Conservation (phyloP, 441 rosid genomes). For the Manihot esculenta region DNA sequence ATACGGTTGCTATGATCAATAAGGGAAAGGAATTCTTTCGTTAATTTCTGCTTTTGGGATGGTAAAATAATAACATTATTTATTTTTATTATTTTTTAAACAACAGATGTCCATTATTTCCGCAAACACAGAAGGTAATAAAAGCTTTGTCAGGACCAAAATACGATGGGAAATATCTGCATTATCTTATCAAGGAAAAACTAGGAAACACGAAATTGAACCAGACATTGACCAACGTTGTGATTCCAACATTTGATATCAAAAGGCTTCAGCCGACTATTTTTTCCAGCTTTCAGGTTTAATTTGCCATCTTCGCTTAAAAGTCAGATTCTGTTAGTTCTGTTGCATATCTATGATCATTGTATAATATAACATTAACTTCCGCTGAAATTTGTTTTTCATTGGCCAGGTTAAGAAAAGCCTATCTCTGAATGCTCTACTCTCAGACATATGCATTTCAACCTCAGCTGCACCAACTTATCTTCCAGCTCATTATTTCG, state of each 20-base stretch:
- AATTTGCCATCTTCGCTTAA: too few species aligned
- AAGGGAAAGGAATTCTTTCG: background rate
- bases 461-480: constrained; percentile 74
- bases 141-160: constrained; percentile 56
- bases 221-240: constrained; percentile 52
- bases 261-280: constrained; percentile 57
- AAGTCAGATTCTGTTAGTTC: too few species aligned
- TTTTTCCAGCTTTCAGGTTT: constrained; percentile 57
- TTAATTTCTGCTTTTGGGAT: background rate
- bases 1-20: too few species aligned
- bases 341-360: too few species aligned
- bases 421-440: constrained; percentile 36
- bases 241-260: constrained; percentile 71
- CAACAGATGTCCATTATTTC: constrained; percentile 27
- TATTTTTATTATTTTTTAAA: background rate
- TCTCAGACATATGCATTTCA: constrained; percentile 57
- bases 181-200: constrained; percentile 29
- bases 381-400: background rate
- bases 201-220: constrained; percentile 41
- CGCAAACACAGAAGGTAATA: constrained; percentile 28
- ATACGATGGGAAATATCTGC: constrained; percentile 54
- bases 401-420: constrained; percentile 26
- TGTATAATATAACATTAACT: background rate
- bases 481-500: constrained; percentile 55
- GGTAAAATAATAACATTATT: background rate